Percentiles rank a stretch among this genome's conserved stretches.
phyloP scores from a whole-genome alignment of 2,329 filamentous ascomycete genomes.

The Ploettnerulaceae sp. region DNA sequence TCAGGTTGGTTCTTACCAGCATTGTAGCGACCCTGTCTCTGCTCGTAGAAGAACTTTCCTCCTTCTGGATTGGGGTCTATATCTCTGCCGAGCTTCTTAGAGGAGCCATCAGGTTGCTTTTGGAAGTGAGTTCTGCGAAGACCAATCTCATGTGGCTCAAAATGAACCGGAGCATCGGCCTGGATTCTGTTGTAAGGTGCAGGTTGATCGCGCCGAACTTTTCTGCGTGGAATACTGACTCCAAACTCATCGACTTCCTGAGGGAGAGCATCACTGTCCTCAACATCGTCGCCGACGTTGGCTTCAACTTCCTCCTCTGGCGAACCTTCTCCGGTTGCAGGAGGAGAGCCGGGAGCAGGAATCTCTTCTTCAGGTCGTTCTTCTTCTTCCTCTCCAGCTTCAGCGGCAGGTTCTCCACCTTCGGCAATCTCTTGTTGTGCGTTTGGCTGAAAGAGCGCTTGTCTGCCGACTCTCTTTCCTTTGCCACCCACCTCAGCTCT shows the following conservation, averaged over 20 bases:
- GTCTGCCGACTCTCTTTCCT: slow-evolving; percentile 3
- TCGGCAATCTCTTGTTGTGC: slow-evolving; percentile 7
- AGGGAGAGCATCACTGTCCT: slow-evolving; percentile 23
- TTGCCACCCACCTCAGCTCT: not conserved
- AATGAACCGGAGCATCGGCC: slow-evolving; percentile 18
- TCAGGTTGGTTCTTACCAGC: slow-evolving; percentile 27
- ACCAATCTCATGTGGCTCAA: slow-evolving; percentile 32
- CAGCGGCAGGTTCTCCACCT: slow-evolving; percentile 1
- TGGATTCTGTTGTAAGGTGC: slow-evolving; percentile 9
- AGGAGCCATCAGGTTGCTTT: slow-evolving; percentile 18
- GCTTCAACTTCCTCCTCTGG: slow-evolving; percentile 5
- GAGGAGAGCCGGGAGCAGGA: not conserved
- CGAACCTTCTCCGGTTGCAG: slow-evolving; percentile 1
- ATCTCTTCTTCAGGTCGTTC: slow-evolving; percentile 10
- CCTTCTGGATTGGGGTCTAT: slow-evolving; percentile 22
- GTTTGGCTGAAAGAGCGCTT: slow-evolving; percentile 7
- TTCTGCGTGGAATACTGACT: slow-evolving; percentile 25
- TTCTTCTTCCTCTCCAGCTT: slow-evolving; percentile 9
- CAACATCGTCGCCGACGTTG: slow-evolving; percentile 18
- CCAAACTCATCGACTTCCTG: slow-evolving; percentile 29
- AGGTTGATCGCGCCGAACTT: slow-evolving; percentile 10
- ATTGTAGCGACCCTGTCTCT: slow-evolving; percentile 26
- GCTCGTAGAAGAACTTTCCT: slow-evolving; percentile 29
- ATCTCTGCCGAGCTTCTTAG: slow-evolving; percentile 26
- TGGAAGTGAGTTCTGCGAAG: slow-evolving; percentile 24